Base-by-base conservation (phyloP, 2,329 filamentous ascomycete species). In the Exophiala lecanii-corni region DNA sequence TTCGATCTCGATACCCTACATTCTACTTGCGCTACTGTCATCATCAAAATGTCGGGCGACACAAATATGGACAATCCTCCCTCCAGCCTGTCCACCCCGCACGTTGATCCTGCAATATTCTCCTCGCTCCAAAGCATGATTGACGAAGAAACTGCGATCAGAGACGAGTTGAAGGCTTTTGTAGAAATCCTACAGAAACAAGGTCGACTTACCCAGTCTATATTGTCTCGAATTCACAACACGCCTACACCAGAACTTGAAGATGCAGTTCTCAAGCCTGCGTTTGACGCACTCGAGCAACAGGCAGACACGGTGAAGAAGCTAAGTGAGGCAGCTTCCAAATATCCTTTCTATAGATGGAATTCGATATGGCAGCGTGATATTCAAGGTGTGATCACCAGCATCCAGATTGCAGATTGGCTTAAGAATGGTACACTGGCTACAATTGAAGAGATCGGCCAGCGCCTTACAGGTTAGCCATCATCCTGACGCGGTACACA, bases 321-420 rank as follows among this genome's bases (percentile, higher is more conserved):
- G 54, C 78, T 98, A 33, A 77, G 79, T 49, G 68, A 74, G 41
- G 77, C 86, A 41, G 88, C 89, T 2, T 89, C 88, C 18, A 76
- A 86, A 62, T 84, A 94, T 59, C 91, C 92, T 0, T 98, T 97
- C 73, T 98, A 97, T 80, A 96, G 95, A 76, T 96, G 94, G 72
- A 96, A 96, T 66, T 71, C 74, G 43, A 79, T 88, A 62, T 98
- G 92, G 92, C 78, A 81, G 19, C 79, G 87, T 45, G 80, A 86
- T 58, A 70, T 96, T 41, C 91, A 97, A 65, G 87, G 86, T 62
- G 78, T 86, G 82, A 76, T 97, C 10, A 88, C 89, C 40, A 88
- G 87, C 20, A 75, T 89, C 55, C 69, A 65, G 55, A 57, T 78
- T 75, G 55, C 68, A 69, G 57, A 72, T 66, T 59, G 73, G 68